A percentile compares a stretch with the other conserved stretches of the same genome.
These are phyloP conservation scores for Mariannaea sp. DNA, from an alignment of 2,329 filamentous ascomycete genomes.

Conservation along the genomic window DNA sequence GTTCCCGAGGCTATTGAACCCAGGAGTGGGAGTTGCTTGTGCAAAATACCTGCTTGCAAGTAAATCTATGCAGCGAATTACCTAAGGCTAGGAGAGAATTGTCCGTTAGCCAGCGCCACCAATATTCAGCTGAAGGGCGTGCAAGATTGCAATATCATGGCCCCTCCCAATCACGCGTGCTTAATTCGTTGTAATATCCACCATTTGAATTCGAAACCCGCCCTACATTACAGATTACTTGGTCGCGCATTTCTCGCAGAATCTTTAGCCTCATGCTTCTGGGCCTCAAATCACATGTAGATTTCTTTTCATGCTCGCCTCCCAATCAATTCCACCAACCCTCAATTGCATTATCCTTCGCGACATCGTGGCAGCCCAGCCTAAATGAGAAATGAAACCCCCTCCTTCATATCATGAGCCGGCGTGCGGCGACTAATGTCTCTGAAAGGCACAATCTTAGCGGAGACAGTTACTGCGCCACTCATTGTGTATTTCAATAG, in stretches of 20 bases:
- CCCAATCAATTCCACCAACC: not conserved
- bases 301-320: too few species aligned
- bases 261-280: too few species aligned
- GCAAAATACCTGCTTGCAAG: too few species aligned
- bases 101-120: constrained; percentile 3
- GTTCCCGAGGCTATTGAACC: constrained; percentile 31
- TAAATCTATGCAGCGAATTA: too few species aligned
- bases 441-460: not conserved
- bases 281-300: too few species aligned
- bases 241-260: too few species aligned
- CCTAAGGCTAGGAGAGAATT: too few species aligned
- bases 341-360: not conserved
- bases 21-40: not conserved
- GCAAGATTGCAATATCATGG: constrained; percentile 4
- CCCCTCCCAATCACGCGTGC: not conserved
- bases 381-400: constrained; percentile 5
- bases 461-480: not conserved
- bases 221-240: too few species aligned
- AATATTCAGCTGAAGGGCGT: too few species aligned
- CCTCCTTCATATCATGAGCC: constrained; percentile 1
- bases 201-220: not conserved
- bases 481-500: constrained; percentile 7
- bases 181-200: not conserved
- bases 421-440: not conserved
- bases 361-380: not conserved